Evolutionary conservation across 2,329 filamentous ascomycete species (phyloP).

Genomic region (Stagonosporopsis vannaccii): DNA sequence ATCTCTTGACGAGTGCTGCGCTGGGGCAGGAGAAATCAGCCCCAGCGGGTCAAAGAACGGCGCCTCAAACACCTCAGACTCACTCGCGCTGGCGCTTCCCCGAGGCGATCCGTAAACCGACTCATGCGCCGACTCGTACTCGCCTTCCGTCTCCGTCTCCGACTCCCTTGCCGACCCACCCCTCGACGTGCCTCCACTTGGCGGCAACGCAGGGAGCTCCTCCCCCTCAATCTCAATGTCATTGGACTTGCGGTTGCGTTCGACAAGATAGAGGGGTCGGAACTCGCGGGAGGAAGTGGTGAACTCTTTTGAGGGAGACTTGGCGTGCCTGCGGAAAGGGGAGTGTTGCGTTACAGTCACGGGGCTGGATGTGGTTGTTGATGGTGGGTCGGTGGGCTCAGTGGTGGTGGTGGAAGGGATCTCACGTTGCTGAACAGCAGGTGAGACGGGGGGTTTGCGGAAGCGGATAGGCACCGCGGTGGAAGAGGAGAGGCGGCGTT

Average conservation of each 20-base stretch:
- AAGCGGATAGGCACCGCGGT: slow-evolving; percentile 66
- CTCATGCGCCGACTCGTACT: slow-evolving; percentile 54
- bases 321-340: slow-evolving; percentile 55
- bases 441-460: slow-evolving; percentile 56
- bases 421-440: slow-evolving; percentile 50
- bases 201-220: slow-evolving; percentile 61
- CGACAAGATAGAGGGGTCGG: slow-evolving; percentile 82
- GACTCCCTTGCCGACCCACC: not conserved
- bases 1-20: slow-evolving; percentile 39
- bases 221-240: slow-evolving; percentile 37
- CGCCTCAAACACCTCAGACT: slow-evolving; percentile 32
- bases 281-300: slow-evolving; percentile 69
- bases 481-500: slow-evolving; percentile 44
- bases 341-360: slow-evolving; percentile 45
- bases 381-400: slow-evolving; percentile 21
- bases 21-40: slow-evolving; percentile 26
- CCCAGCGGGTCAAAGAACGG: slow-evolving; percentile 32
- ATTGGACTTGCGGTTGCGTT: slow-evolving; percentile 59
- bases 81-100: slow-evolving; percentile 8
- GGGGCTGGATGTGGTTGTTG: slow-evolving; percentile 10
- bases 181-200: slow-evolving; percentile 51
- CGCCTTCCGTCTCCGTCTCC: slow-evolving; percentile 51
- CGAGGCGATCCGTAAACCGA: slow-evolving; percentile 25
- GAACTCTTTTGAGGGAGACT: slow-evolving; percentile 61
- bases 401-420: slow-evolving; percentile 46